These are phyloP conservation scores for Eleusine coracana DNA, from an alignment of 176 grass and related monocot species.

Conservation along the genomic window DNA sequence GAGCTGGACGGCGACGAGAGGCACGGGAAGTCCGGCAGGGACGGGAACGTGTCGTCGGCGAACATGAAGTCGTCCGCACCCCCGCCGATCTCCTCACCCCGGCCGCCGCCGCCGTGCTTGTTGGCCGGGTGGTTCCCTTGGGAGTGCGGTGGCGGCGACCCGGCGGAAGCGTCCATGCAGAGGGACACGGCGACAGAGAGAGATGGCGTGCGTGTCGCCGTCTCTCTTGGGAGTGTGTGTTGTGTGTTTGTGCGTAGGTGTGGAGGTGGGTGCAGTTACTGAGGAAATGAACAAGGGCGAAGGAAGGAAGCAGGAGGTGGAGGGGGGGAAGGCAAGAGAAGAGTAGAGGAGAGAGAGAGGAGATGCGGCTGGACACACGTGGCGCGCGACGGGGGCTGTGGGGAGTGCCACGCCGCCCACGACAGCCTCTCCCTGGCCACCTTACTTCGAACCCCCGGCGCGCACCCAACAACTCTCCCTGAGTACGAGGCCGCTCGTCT, in stretches of 20 bases:
- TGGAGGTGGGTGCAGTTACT: slow-evolving; percentile 57
- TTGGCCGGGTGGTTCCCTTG: slow-evolving; percentile 30
- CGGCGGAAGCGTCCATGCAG: slow-evolving; percentile 62
- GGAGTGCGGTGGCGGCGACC: slow-evolving; percentile 41
- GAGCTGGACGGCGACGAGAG: slow-evolving; percentile 67
- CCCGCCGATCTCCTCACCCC: slow-evolving; percentile 47
- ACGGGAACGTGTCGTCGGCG: slow-evolving; percentile 69
- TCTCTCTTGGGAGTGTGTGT: not conserved
- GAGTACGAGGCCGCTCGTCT: fast-evolving
- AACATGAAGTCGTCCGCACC: slow-evolving; percentile 74
- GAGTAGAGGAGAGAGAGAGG: not conserved
- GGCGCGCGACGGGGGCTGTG: slow-evolving; percentile 39
- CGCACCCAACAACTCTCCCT: not conserved
- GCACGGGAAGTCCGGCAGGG: slow-evolving; percentile 72
- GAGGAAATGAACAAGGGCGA: slow-evolving; percentile 36
- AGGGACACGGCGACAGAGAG: slow-evolving; percentile 7
- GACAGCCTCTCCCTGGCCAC: slow-evolving; percentile 40
- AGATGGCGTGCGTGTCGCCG: slow-evolving; percentile 3
- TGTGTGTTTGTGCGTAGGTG: slow-evolving; percentile 15
- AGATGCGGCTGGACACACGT: slow-evolving; percentile 57
- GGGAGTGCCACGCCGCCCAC: slow-evolving; percentile 59
- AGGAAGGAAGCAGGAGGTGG: slow-evolving; percentile 40
- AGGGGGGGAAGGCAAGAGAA: slow-evolving; percentile 25
- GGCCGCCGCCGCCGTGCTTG: slow-evolving; percentile 35
- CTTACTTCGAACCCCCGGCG: not conserved